Evolutionary conservation across 345 rosid genomes (phyloP).

Genomic region (Angophora floribunda): DNA sequence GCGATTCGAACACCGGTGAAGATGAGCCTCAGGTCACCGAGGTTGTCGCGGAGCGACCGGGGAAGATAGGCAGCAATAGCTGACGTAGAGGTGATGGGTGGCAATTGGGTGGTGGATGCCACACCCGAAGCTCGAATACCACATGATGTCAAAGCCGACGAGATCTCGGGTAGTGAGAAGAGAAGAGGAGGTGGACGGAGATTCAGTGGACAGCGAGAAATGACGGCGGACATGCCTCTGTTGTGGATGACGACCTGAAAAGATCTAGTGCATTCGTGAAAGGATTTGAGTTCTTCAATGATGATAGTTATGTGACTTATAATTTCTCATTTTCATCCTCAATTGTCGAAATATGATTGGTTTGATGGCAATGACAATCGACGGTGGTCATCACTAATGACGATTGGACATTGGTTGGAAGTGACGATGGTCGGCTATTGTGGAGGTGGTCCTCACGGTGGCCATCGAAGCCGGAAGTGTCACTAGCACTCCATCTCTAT

Average conservation of each 20-base stretch:
- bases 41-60: neutral
- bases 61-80: neutral
- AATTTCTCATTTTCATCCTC: neutral
- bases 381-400: neutral
- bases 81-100: neutral
- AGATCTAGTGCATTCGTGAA: neutral
- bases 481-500: neutral
- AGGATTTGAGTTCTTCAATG: neutral
- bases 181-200: neutral
- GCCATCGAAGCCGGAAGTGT: neutral
- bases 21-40: neutral
- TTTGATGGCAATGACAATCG: fast-evolving
- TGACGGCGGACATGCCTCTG: neutral
- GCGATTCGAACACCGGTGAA: neutral
- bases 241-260: neutral
- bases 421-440: neutral
- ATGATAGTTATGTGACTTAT: neutral
- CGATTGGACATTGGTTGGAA: neutral
- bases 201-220: neutral
- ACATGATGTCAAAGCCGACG: too few relatives aligned
- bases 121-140: neutral
- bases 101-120: neutral
- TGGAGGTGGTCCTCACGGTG: neutral
- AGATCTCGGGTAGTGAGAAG: neutral
- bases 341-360: neutral